These are phyloP conservation scores for Alternaria conjuncta DNA, from an alignment of 2,329 filamentous ascomycete species.

Conservation along the genomic window DNA sequence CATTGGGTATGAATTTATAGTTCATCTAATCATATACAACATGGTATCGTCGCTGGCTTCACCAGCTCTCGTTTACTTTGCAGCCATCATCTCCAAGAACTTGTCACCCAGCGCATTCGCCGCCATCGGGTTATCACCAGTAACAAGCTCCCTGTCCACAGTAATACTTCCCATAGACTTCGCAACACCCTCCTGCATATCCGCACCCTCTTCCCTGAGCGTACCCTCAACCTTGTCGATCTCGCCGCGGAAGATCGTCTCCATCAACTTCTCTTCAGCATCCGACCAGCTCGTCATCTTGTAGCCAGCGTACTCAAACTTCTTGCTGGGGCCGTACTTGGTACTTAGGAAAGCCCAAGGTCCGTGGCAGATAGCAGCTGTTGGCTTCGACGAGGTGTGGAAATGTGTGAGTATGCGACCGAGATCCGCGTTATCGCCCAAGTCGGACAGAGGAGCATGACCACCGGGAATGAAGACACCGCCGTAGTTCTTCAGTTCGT, in stretches of 20 bases:
- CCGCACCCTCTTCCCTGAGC: constrained; percentile 50
- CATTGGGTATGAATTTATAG: background rate
- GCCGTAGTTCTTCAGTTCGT: constrained; percentile 48
- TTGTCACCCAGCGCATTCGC: constrained; percentile 42
- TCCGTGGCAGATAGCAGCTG: constrained; percentile 56
- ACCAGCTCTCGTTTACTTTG: background rate
- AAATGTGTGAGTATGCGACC: constrained; percentile 53
- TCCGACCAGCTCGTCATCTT: constrained; percentile 56
- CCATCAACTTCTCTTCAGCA: constrained; percentile 55
- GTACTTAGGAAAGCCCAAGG: constrained; percentile 55
- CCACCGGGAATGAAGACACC: constrained; percentile 57
- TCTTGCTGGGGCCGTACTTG: constrained; percentile 39
- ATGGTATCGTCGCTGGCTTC: background rate
- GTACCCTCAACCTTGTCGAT: constrained; percentile 52
- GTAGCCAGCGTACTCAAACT: constrained; percentile 56
- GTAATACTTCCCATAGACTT: constrained; percentile 53
- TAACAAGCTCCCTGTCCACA: constrained; percentile 51
- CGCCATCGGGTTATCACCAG: constrained; percentile 42
- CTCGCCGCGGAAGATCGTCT: constrained; percentile 52
- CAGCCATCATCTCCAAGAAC: constrained; percentile 43
- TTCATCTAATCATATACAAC: background rate
- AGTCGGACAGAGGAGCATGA: constrained; percentile 53
- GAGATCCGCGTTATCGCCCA: constrained; percentile 52
- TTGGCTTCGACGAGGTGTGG: constrained; percentile 51
- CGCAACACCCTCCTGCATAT: constrained; percentile 52